phyloP scores from a whole-genome alignment of 805 yeast genomes.

The Kuraishia hungarica region DNA sequence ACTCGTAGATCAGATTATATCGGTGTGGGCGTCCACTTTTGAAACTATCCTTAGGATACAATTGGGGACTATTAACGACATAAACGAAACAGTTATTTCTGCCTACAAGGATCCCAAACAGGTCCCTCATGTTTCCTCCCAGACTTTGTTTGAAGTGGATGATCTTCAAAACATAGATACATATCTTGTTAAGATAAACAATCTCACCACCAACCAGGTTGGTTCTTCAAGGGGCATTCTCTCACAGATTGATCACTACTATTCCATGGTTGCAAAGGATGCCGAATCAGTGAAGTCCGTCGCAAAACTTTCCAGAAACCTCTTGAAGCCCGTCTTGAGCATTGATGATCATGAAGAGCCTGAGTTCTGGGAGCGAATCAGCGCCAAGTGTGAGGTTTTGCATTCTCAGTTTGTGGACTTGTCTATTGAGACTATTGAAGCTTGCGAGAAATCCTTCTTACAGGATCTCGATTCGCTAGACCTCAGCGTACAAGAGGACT shows the following conservation, averaged over 20 bases:
- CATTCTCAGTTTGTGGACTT: background rate
- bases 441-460: background rate
- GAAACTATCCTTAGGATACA: conserved; percentile 6
- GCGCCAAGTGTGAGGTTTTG: background rate
- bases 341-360: conserved; percentile 26
- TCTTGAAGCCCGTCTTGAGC: conserved; percentile 23
- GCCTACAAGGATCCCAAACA: conserved; percentile 8
- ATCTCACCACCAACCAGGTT: conserved; percentile 2
- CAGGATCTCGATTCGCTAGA: background rate
- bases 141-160: conserved; percentile 2
- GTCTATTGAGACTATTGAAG: background rate
- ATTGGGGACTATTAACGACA: conserved; percentile 10
- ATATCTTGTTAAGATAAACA: conserved; percentile 5
- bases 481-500: background rate
- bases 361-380: conserved; percentile 16
- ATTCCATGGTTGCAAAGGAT: conserved; percentile 6
- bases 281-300: conserved; percentile 13
- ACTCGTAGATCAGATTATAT: conserved; percentile 10
- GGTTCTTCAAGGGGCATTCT: conserved; percentile 7
- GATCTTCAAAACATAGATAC: conserved; percentile 14
- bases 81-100: conserved; percentile 11
- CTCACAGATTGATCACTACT: conserved; percentile 12
- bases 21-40: conserved; percentile 13
- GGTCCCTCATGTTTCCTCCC: background rate
- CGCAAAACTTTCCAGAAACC: conserved; percentile 9